Evolutionary conservation across 2,329 filamentous ascomycete species (phyloP).

Genomic region (Claviceps spartinae): DNA sequence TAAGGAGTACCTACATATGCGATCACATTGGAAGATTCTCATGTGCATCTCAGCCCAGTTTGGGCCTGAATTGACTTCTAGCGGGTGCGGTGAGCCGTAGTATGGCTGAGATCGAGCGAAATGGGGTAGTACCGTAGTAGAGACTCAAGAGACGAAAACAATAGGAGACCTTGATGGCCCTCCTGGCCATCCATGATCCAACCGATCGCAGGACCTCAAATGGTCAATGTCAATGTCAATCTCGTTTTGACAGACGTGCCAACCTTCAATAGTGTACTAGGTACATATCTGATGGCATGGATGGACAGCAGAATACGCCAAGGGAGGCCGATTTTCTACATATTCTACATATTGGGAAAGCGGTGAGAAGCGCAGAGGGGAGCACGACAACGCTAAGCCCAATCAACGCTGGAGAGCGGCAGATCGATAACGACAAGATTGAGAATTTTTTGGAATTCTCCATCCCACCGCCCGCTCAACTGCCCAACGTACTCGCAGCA

Average conservation of each 20-base stretch:
- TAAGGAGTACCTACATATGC: too few relatives aligned
- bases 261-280: background rate
- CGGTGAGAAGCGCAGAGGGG: constrained; percentile 14
- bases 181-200: background rate
- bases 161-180: background rate
- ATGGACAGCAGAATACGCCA: too few relatives aligned
- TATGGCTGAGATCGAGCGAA: too few relatives aligned
- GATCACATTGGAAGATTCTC: too few relatives aligned
- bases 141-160: background rate
- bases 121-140: too few relatives aligned
- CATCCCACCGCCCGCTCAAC: constrained; percentile 4
- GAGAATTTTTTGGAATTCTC: constrained; percentile 19
- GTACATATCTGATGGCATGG: too few relatives aligned
- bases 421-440: constrained; percentile 16
- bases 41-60: too few relatives aligned
- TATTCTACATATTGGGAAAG: constrained; percentile 10
- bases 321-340: background rate
- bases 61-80: too few relatives aligned
- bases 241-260: background rate
- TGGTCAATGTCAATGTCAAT: background rate
- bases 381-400: constrained; percentile 11
- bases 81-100: background rate
- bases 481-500: background rate
- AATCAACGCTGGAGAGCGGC: constrained; percentile 21
- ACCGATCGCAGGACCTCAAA: background rate